Conservation (phyloP, 306 rosid genomes). For the Lathyrus sativus region DNA sequence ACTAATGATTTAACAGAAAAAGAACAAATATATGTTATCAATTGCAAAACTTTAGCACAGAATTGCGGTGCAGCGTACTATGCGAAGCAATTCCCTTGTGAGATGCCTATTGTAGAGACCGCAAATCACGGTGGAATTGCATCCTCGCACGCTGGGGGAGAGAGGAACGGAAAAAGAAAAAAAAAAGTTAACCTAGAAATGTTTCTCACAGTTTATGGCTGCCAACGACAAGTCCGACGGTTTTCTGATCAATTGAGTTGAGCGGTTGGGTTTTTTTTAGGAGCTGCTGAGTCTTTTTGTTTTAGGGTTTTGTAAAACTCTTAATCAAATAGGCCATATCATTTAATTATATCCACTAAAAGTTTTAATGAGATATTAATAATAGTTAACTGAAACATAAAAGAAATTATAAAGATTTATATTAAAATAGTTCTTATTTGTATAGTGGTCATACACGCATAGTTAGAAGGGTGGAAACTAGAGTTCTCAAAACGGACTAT, state of each 20-base stretch:
- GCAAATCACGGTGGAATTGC: neutral
- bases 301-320: neutral
- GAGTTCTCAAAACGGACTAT: no score
- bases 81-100: neutral
- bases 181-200: neutral
- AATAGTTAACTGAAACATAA: no score
- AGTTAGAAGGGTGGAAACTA: no score
- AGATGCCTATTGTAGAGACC: neutral
- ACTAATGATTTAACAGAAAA: no score
- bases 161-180: no score
- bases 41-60: neutral
- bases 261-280: neutral
- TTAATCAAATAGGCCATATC: no score
- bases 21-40: neutral
- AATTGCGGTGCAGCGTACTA: neutral
- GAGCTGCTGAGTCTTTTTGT: neutral
- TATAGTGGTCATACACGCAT: no score
- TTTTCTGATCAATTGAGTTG: neutral
- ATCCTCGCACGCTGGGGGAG: neutral
- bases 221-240: neutral
- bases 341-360: no score
- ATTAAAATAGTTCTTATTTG: no score
- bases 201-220: neutral
- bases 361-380: no score
- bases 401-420: no score